Percentiles rank a stretch among this genome's conserved stretches.
Evolutionary conservation across 495 filamentous ascomycete species (phyloP).

Genomic region (Talaromyces nanjingensis): DNA sequence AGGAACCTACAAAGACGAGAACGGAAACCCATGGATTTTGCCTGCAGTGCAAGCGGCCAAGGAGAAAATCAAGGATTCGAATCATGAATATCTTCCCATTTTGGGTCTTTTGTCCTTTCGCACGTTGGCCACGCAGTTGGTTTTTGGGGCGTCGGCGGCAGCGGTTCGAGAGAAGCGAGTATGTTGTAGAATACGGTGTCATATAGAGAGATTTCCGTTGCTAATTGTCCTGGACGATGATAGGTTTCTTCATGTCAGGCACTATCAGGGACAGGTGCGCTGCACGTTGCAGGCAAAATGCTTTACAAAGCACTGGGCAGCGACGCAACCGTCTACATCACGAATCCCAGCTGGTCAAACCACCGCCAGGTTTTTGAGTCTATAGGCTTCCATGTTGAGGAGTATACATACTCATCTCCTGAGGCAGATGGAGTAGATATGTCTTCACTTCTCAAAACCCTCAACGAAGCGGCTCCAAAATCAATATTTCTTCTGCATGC

Average conservation of each 20-base stretch:
- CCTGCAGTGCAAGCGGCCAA: constrained; percentile 22
- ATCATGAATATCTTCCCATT: constrained; percentile 35
- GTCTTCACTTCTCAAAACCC: neutral
- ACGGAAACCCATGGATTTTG: constrained; percentile 36
- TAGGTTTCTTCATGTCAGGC: constrained; percentile 46
- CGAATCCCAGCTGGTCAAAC: constrained; percentile 32
- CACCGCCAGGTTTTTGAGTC: constrained; percentile 30
- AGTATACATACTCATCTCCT: constrained; percentile 14
- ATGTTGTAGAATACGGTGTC: neutral
- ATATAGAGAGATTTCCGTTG: neutral
- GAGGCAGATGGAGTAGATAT: constrained; percentile 3
- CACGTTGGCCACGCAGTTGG: constrained; percentile 15
- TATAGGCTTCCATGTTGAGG: constrained; percentile 19
- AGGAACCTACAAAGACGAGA: constrained; percentile 31
- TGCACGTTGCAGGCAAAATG: constrained; percentile 74
- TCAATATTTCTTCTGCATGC: constrained; percentile 20
- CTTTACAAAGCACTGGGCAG: constrained; percentile 28
- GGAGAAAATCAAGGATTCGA: constrained; percentile 10
- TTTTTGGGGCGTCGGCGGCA: constrained; percentile 17
- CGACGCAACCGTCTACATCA: constrained; percentile 19
- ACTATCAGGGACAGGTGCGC: constrained; percentile 79
- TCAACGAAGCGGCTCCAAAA: constrained; percentile 8
- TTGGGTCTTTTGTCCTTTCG: constrained; percentile 23
- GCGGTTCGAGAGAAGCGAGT: constrained; percentile 11
- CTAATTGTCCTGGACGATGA: constrained; percentile 4